Evolutionary conservation across 306 rosid genomes (phyloP), one percentile per base, ranked within the genome.

Genomic region (Chamaecrista fasciculata): DNA sequence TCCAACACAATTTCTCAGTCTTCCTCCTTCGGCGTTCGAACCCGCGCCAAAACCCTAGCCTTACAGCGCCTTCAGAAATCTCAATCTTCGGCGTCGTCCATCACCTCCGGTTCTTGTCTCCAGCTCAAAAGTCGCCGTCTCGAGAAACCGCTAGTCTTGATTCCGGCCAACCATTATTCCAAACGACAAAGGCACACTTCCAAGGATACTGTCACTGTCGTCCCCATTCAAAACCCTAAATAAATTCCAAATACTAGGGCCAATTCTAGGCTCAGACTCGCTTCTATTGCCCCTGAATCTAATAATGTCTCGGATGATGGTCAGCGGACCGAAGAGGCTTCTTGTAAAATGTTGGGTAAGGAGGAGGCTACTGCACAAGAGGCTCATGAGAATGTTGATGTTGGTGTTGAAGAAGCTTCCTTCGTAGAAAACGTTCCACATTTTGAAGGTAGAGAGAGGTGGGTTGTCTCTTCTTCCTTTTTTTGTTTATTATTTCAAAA

Each of bases 41-140:
- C n/a, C n/a, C n/a, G n/a, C n/a, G 97, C 99, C 69, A 89, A 87
- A 84, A 94, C 97, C 85, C 86, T 91, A 76, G 99, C 99, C 15
- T 83, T 88, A 1, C 71, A 74, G 52, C 48, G 78, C 5, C 86
- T 82, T 23, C 89, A 83, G 73, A 83, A 81, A 19, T 76, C 82
- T 0, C 81, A 77, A 24, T 16, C 80, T 24, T 46, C 71, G 2
- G 33, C 82, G 0, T 59, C 80, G 2, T 34, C 85, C 0, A 31
- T 70, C 3, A 20, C 63, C 25, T 71, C 86, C 0, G 86, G 76
- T 5, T 89, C 96, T 16, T 93, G 86, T 62, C 91, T 91, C 5
- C 96, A 91, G 85, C 99, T 91, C 43, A 86, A 95, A 4, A 90
- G 86, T 34, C 97, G 97, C 34, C 85, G 95, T 6, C 95, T 94